Evolutionary conservation across 2,329 filamentous ascomycete species (phyloP).

Genomic region (Scortechinia acanthostroma): DNA sequence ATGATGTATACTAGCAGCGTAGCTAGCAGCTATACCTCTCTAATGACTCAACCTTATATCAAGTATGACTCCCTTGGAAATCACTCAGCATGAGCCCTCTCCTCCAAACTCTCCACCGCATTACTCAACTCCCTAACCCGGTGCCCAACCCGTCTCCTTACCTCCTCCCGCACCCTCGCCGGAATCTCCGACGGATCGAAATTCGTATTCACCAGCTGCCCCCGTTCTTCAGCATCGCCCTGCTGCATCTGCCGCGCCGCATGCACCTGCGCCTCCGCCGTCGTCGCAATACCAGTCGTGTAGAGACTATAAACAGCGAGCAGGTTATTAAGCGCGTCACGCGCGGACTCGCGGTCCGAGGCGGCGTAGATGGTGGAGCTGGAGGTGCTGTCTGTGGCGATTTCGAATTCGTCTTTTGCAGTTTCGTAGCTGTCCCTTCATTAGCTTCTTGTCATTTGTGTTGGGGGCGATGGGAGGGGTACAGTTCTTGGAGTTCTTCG

Average conservation of each 20-base stretch:
- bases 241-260: background rate
- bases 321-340: slow-evolving; percentile 29
- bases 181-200: slow-evolving; percentile 3
- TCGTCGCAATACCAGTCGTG: slow-evolving; percentile 8
- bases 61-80: no score
- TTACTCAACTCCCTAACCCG: slow-evolving; percentile 33
- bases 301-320: slow-evolving; percentile 17
- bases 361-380: slow-evolving; percentile 31
- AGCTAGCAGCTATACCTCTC: no score
- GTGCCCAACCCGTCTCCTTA: slow-evolving; percentile 29
- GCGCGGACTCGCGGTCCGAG: slow-evolving; percentile 31
- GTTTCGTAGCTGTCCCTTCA: slow-evolving; percentile 25
- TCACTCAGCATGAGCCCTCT: slow-evolving; percentile 23
- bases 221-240: slow-evolving; percentile 12
- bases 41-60: no score
- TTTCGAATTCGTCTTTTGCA: slow-evolving; percentile 37
- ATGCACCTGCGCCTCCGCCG: slow-evolving; percentile 2
- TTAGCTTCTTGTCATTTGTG: slow-evolving; percentile 4
- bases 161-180: slow-evolving; percentile 24
- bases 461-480: slow-evolving; percentile 3
- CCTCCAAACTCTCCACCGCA: slow-evolving; percentile 30
- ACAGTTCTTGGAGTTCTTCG: slow-evolving; percentile 25
- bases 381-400: slow-evolving; percentile 35
- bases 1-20: no score
- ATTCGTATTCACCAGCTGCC: slow-evolving; percentile 9